Evolutionary conservation across 345 rosid species (phyloP), one percentile per base, ranked within the genome.

Genomic region (Pseudoturritis turrita): DNA sequence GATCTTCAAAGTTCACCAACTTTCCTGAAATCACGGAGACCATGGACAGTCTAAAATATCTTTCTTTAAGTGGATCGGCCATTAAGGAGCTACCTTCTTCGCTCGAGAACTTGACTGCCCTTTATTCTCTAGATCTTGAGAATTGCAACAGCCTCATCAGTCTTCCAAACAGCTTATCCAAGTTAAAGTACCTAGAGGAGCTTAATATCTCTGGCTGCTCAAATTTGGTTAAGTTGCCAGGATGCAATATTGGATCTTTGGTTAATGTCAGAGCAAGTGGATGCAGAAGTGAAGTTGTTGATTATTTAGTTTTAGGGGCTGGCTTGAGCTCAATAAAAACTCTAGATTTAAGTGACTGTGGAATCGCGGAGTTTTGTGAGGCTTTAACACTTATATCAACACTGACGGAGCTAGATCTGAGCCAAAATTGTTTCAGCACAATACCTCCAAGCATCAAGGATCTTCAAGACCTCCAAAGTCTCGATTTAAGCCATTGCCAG

Each of bases 201-300:
- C 50, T 60, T 40, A 60, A 40, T 40, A 39, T 40, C 50, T 60
- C 65, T 60, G 50, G 65, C 65, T 60, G 65, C 65, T 23, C 65
- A 60, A 60, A 60, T 25, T 41, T 60, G 47, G 65, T 13, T 7
- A 60, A 9, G 22, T 40, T 60, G 35, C 35, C 65, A 60, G 33
- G 19, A 41, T 8, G 45, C 44, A 19, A 65, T 33, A 46, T 47
- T 17, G 57, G 44, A 26, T 46, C 53, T 33, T 65, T 65, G 56
- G 29, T 15, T 29, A 15, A 6, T 46, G 21, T 65, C 59, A 65
- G 46, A 47, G 56, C 56, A 51, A 28, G 56, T 29, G 31, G 70
- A 36, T 65, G 57, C 31, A 65, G 3, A 46, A 35, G 44, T 14
- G 10, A 33, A 18, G 14, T 60, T 40, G 65, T 39, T 40, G 31